phyloP scores from a whole-genome alignment of 306 rosid species.

The Vigna nakashimae region DNA sequence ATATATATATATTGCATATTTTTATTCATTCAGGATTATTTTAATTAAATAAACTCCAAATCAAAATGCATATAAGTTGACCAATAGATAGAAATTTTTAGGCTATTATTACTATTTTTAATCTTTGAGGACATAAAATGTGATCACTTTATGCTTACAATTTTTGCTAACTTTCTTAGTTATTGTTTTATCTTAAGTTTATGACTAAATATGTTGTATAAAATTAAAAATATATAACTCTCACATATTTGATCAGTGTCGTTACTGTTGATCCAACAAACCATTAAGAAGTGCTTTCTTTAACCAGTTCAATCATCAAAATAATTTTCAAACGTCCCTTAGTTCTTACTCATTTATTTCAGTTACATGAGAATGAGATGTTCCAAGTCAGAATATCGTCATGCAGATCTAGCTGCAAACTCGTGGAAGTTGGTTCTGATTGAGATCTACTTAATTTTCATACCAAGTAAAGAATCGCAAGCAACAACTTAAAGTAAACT shows the following conservation, averaged over 20 bases:
- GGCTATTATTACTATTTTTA: not conserved
- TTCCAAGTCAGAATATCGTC: conserved; percentile 16
- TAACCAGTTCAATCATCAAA: not conserved
- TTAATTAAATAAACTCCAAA: not conserved
- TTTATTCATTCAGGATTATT: too few species aligned
- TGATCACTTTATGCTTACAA: not conserved
- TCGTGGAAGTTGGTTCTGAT: conserved; percentile 18
- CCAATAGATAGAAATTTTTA: not conserved
- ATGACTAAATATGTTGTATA: not conserved
- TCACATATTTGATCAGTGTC: not conserved
- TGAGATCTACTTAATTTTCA: conserved; percentile 32
- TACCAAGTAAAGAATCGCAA: not conserved
- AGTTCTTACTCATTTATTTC: conserved; percentile 13
- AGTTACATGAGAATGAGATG: not conserved
- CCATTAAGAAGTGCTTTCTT: not conserved
- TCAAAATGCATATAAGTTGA: not conserved
- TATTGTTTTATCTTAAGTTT: not conserved
- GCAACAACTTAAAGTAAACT: not conserved
- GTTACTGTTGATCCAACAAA: not conserved
- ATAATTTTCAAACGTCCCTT: not conserved
- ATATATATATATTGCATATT: too few species aligned
- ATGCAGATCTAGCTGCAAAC: conserved; percentile 42
- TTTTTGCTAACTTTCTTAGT: not conserved
- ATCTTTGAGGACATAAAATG: not conserved
- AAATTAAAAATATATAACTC: not conserved